Conservation (phyloP, 2,329 filamentous ascomycete species). For the Phaeoacremonium minimum region DNA sequence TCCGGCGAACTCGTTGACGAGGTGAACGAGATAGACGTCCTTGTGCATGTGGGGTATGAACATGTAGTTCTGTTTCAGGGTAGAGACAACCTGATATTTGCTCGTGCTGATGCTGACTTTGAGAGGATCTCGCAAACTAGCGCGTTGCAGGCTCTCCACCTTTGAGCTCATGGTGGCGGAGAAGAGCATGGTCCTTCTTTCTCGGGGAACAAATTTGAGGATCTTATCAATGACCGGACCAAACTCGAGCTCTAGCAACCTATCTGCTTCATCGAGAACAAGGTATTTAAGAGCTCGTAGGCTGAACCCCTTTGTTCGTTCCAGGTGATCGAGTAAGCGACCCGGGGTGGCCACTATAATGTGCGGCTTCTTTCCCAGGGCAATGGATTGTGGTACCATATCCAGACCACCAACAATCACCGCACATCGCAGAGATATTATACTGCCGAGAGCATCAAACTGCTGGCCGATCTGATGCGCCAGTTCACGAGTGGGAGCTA, state of each 20-base stretch:
- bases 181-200: slow-evolving; percentile 82
- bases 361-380: slow-evolving; percentile 92
- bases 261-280: slow-evolving; percentile 93
- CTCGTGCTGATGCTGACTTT: slow-evolving; percentile 76
- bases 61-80: slow-evolving; percentile 78
- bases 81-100: slow-evolving; percentile 89
- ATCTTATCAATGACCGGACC: slow-evolving; percentile 91
- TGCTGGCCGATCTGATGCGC: slow-evolving; percentile 86
- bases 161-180: slow-evolving; percentile 93
- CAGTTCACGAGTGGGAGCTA: slow-evolving; percentile 90
- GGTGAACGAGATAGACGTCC: slow-evolving; percentile 81
- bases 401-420: slow-evolving; percentile 92
- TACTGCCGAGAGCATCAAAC: slow-evolving; percentile 80
- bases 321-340: slow-evolving; percentile 82
- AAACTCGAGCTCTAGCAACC: slow-evolving; percentile 82
- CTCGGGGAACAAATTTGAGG: slow-evolving; percentile 77
- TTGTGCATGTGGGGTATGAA: slow-evolving; percentile 86
- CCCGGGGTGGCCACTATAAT: slow-evolving; percentile 91
- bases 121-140: slow-evolving; percentile 79
- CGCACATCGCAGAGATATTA: slow-evolving; percentile 82
- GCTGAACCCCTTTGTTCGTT: slow-evolving; percentile 96
- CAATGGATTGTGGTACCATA: slow-evolving; percentile 88
- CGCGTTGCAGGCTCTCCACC: slow-evolving; percentile 87
- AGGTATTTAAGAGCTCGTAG: slow-evolving; percentile 78
- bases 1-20: slow-evolving; percentile 84